Conservation (phyloP, 805 yeast genomes). For the Candida tibetensis region DNA sequence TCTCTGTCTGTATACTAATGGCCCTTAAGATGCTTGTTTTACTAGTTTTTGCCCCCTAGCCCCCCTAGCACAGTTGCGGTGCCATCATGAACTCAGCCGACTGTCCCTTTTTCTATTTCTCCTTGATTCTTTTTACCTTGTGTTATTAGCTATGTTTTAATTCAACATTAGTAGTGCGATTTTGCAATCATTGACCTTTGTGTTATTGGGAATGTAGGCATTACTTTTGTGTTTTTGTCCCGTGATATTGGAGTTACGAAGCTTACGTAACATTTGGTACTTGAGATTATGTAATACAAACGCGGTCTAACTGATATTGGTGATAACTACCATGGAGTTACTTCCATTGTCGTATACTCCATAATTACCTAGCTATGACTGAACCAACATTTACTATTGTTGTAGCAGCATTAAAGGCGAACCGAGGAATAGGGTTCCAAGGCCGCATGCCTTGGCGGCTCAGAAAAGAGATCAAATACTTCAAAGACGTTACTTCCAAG, state of each 20-base stretch:
- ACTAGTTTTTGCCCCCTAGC: too few species aligned
- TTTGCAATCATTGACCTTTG: constrained; percentile 4
- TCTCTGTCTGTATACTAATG: neutral
- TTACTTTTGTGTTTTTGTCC: too few species aligned
- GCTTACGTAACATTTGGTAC: too few species aligned
- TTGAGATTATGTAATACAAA: too few species aligned
- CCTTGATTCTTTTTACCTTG: constrained; percentile 2
- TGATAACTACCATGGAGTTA: too few species aligned
- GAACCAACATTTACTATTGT: constrained; percentile 44
- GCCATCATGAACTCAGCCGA: too few species aligned
- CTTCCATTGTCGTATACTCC: too few species aligned
- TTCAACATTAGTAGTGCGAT: neutral
- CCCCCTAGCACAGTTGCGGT: constrained; percentile 12
- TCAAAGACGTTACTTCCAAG: constrained; percentile 65
- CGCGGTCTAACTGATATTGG: too few species aligned
- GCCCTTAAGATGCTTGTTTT: neutral
- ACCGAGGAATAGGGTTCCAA: constrained; percentile 77
- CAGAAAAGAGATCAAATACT: constrained; percentile 79
- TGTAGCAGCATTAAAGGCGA: constrained; percentile 83
- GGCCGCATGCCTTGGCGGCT: constrained; percentile 89
- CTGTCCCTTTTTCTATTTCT: neutral
- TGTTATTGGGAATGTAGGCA: too few species aligned
- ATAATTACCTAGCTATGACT: constrained; percentile 1
- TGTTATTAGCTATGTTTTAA: constrained; percentile 4
- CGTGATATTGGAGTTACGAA: too few species aligned